Base-by-base conservation (phyloP, 257 asterid genomes). In the Nicotiana otophora region DNA sequence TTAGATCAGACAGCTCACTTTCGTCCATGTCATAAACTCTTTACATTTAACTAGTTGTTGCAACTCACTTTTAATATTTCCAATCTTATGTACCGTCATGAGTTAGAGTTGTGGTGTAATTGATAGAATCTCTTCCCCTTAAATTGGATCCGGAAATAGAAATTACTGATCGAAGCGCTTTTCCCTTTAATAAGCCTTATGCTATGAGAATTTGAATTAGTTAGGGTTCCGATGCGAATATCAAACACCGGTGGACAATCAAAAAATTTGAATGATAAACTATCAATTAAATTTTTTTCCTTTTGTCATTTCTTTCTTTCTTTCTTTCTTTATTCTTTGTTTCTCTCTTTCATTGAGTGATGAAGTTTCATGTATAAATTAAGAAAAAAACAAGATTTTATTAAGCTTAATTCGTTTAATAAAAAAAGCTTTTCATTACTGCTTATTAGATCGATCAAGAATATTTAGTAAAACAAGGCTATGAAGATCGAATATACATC, bases 1-100 rank as follows among this genome's bases (percentile, higher is more conserved):
- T 19, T 67, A 23, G 63, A 77, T 81, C 82, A 84, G 86, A 90
- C 91, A 85, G 83, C 91, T 88, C 90, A 86, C 84, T 80, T 61
- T 84, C 83, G 70, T 85, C 88, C 88, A 76, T 84, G 55, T 86
- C 91, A 74, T 62, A 7, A 66, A 66, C 15, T 61, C 70, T 61
- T 61, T 51, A 53, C 54, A 48, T 17, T 72, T 72, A 36, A 48
- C 62, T 74, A 7, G 2, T 61, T 19, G 31, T 77, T 77, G 9
- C 12, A 10, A 57, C 5, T 61, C 75, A 14, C 61, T 60, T 11
- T 23, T 20, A 79, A 12, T 20, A 17, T 79, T 34, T 5, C 53
- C 19, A 55, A 15, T 78, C 54, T 33, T 30, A 31, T 31, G 5
- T 31, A 57, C 64, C 51, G 48, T 0, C 48, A 7, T 7, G 0